Evolutionary conservation across 2,329 filamentous ascomycete genomes (phyloP).

Genomic region (Aspergillus versicolor): DNA sequence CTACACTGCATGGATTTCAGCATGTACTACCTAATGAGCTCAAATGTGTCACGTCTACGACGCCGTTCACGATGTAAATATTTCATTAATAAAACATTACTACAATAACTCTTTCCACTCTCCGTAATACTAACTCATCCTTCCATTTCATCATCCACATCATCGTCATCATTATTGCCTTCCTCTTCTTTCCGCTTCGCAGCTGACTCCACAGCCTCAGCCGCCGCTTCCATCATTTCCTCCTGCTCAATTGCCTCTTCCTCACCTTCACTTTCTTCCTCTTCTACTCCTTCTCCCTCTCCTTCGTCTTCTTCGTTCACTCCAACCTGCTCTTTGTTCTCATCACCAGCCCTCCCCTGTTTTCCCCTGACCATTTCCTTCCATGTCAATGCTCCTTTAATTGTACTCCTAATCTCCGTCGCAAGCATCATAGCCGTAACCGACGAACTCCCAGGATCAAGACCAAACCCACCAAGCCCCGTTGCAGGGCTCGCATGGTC

Average conservation of each 20-base stretch:
- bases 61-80: constrained; percentile 16
- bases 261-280: constrained; percentile 30
- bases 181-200: constrained; percentile 19
- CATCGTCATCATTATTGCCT: constrained; percentile 23
- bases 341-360: constrained; percentile 8
- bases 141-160: constrained; percentile 16
- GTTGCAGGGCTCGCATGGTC: constrained; percentile 29
- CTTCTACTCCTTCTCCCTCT: constrained; percentile 17
- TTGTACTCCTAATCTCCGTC: constrained; percentile 35
- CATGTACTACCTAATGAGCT: constrained; percentile 16
- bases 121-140: background rate
- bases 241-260: constrained; percentile 33
- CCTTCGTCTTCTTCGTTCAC: constrained; percentile 24
- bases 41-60: constrained; percentile 16
- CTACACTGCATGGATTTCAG: constrained; percentile 3
- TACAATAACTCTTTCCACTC: constrained; percentile 7
- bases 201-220: constrained; percentile 26
- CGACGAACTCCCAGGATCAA: constrained; percentile 22
- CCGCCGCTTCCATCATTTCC: constrained; percentile 31
- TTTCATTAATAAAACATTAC: constrained; percentile 9
- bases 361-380: constrained; percentile 15
- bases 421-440: constrained; percentile 25
- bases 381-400: constrained; percentile 34
- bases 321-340: constrained; percentile 21
- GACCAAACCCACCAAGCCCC: constrained; percentile 24